Conservation (phyloP, 176 grass and related monocot species). For the Neostapfia colusana region DNA sequence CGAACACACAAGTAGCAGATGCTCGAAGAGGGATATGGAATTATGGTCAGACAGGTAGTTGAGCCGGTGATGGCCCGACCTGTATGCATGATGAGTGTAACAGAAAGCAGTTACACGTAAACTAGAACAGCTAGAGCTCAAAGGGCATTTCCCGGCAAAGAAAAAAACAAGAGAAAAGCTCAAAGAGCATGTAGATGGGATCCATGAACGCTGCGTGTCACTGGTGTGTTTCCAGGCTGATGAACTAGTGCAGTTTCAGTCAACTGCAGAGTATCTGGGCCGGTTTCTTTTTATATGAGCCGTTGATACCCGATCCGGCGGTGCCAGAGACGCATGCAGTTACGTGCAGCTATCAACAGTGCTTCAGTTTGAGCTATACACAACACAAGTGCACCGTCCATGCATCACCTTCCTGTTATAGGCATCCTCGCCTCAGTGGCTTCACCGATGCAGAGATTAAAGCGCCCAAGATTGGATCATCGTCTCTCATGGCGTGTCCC, state of each 20-base stretch:
- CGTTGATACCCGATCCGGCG: background rate
- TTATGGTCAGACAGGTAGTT: conserved; percentile 3
- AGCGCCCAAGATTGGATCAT: background rate
- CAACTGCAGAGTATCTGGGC: background rate
- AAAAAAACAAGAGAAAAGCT: background rate
- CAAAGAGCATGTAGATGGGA: background rate
- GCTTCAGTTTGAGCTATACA: background rate
- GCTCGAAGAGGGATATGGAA: background rate
- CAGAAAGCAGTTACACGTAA: background rate
- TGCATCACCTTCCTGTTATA: background rate
- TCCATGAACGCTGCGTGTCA: background rate
- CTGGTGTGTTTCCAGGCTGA: background rate
- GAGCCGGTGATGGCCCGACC: background rate
- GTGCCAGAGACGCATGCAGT: background rate
- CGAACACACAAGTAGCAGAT: background rate
- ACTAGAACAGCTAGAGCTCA: background rate
- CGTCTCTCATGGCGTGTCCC: background rate
- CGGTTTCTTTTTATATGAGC: background rate
- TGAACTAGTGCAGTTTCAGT: background rate
- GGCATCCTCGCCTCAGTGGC: background rate
- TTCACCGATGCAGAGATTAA: background rate
- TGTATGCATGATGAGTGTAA: conserved; percentile 6
- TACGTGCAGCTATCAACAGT: background rate
- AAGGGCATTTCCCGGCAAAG: background rate
- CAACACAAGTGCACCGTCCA: background rate